A percentile compares a stretch with the other conserved stretches of the same genome.
These are phyloP conservation scores for Grosmannia huntii DNA, from an alignment of 2,329 filamentous ascomycete species.

Conservation along the genomic window DNA sequence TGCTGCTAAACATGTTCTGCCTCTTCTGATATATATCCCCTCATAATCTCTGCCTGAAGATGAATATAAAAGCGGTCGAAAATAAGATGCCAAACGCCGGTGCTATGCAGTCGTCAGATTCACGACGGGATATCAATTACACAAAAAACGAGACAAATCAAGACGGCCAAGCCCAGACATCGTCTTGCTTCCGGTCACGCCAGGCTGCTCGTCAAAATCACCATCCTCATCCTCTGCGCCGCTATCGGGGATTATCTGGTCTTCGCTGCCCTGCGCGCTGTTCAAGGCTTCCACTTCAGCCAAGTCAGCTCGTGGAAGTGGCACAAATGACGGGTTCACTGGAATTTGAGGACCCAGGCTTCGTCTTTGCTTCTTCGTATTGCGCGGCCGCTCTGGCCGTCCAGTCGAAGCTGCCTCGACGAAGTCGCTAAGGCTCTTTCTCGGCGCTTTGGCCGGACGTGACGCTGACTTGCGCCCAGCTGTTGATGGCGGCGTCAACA, in stretches of 20 bases:
- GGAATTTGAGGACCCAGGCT: constrained; percentile 14
- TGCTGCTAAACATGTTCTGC: not conserved
- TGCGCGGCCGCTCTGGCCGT: not conserved
- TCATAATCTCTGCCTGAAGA: not conserved
- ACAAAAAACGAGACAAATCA: constrained; percentile 37
- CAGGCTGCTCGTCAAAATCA: not conserved
- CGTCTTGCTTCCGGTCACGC: constrained; percentile 9
- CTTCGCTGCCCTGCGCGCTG: constrained; percentile 37
- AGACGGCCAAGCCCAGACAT: constrained; percentile 17
- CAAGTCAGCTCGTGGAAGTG: constrained; percentile 40
- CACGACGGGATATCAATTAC: constrained; percentile 13
- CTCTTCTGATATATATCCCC: not conserved
- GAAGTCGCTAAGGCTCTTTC: constrained; percentile 8
- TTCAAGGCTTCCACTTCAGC: constrained; percentile 40
- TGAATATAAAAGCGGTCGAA: not conserved
- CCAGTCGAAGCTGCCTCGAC: constrained; percentile 1
- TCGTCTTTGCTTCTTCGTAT: constrained; percentile 10
- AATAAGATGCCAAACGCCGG: not conserved
- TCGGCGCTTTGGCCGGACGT: not conserved
- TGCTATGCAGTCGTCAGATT: not conserved
- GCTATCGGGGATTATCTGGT: constrained; percentile 41
- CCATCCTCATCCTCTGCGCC: constrained; percentile 29
- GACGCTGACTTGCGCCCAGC: not conserved
- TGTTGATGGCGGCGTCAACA: constrained; percentile 4
- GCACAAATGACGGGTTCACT: constrained; percentile 41